phyloP scores from a whole-genome alignment of 768 basidiomycete species.

The Leccinum imitatum region DNA sequence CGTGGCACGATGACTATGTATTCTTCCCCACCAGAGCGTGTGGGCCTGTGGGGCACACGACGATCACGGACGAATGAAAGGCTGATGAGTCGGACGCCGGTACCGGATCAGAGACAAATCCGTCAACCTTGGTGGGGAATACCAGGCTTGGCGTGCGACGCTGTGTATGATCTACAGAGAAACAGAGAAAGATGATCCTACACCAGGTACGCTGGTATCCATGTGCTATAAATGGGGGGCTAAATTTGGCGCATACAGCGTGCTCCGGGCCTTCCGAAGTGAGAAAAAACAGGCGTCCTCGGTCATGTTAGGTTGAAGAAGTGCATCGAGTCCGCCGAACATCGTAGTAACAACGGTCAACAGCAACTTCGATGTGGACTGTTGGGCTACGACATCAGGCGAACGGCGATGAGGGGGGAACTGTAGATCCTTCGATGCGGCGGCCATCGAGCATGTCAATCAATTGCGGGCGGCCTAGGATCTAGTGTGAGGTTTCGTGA shows the following conservation, averaged over 20 bases:
- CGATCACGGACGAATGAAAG: too few relatives aligned
- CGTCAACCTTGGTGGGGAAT: too few relatives aligned
- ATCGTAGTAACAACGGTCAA: conserved; percentile 14
- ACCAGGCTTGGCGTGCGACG: background rate
- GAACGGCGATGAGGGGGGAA: conserved; percentile 1
- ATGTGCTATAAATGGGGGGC: background rate
- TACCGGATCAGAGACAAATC: too few relatives aligned
- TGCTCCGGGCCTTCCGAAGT: background rate
- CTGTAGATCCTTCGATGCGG: background rate
- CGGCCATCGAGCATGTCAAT: background rate
- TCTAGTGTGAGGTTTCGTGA: background rate
- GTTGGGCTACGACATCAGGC: conserved; percentile 17
- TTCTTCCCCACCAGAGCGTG: too few relatives aligned
- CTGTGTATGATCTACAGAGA: background rate
- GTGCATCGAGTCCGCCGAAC: background rate
- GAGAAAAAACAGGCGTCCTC: background rate
- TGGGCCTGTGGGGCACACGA: too few relatives aligned
- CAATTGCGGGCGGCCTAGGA: background rate
- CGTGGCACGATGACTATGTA: too few relatives aligned
- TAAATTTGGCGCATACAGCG: background rate
- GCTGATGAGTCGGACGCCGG: too few relatives aligned
- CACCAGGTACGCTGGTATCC: background rate
- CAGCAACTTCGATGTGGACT: conserved; percentile 18
- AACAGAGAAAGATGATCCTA: background rate
- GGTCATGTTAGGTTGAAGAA: background rate